Conservation (phyloP, 257 asterid genomes). For the Ophiorrhiza pumila region DNA sequence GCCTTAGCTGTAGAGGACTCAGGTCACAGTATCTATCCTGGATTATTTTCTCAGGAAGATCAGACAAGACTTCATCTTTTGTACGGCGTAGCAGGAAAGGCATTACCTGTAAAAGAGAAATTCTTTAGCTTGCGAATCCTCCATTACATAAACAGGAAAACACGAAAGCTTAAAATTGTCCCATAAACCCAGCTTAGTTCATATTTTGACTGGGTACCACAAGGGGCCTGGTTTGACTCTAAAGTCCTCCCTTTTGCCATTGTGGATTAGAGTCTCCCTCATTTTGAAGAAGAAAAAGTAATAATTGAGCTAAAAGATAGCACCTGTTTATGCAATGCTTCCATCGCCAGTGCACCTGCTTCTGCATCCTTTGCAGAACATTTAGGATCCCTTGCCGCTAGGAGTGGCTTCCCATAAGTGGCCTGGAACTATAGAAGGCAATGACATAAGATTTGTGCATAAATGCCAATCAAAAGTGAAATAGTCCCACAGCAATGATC, state of each 20-base stretch:
- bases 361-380: constrained; percentile 98
- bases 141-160: neutral
- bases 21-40: constrained; percentile 99
- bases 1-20: constrained; percentile 85
- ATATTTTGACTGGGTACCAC: no score
- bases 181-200: no score
- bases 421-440: constrained; percentile 75
- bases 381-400: constrained; percentile 94
- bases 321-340: constrained; percentile 99
- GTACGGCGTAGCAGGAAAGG: constrained; percentile 99
- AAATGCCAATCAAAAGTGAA: neutral
- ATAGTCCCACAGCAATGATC: neutral
- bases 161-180: no score
- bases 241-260: no score
- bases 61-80: constrained; percentile 93
- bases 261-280: no score
- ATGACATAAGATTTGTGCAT: constrained; percentile 11
- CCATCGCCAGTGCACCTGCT: constrained; percentile 96
- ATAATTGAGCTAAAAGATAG: constrained; percentile 8
- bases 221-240: neutral
- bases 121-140: constrained; percentile 23
- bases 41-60: constrained; percentile 94
- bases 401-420: constrained; percentile 87
- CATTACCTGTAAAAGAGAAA: constrained; percentile 66
- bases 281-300: constrained; percentile 2